Evolutionary conservation across 2,329 filamentous ascomycete species (phyloP), one percentile per base, ranked within the genome.

Genomic region (Neonectria sp.): DNA sequence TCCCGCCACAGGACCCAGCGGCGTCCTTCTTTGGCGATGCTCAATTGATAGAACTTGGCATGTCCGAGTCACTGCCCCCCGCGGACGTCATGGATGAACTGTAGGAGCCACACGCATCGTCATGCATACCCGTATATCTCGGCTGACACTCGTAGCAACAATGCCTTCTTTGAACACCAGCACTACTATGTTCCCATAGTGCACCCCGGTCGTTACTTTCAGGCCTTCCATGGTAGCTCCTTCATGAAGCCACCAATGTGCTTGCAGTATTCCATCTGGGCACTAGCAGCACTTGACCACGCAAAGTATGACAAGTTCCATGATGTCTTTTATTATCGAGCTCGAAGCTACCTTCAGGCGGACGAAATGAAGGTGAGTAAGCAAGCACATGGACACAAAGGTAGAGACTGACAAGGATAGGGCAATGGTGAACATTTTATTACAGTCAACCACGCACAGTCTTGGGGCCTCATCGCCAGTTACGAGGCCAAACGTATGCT

Each of bases 181-280:
- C 91, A 97, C 74, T 87, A 89, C 17, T 90, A 91, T 46, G 79
- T 92, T 35, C 94, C 95, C 4, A 89, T 98, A 73, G 87, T 98
- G 46, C 94, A 98, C 75, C 90, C 90, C 37, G 88, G 89, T 21
- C 89, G 93, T 43, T 97, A 94, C 77, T 84, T 92, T 67, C 90
- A 92, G 33, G 88, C 92, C 3, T 91, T 96, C 81, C 92, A 95
- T 75, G 85, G 85, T 3, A 86, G 91, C 3, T 90, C 93, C 1
- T 88, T 93, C 64, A 89, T 92, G 85, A 91, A 93, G 63, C 95
- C 95, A 3, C 93, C 95, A 1, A 89, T 97, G 76, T 93, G 90
- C 75, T 82, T 98, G 48, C 89, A 95, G 75, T 98, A 98, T 79
- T 92, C 91, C 27, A 93, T 98, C 78, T 97, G 95, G 94, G 89